Evolutionary conservation across 768 basidiomycete genomes (phyloP).

Genomic region (Saitozyma podzolica): DNA sequence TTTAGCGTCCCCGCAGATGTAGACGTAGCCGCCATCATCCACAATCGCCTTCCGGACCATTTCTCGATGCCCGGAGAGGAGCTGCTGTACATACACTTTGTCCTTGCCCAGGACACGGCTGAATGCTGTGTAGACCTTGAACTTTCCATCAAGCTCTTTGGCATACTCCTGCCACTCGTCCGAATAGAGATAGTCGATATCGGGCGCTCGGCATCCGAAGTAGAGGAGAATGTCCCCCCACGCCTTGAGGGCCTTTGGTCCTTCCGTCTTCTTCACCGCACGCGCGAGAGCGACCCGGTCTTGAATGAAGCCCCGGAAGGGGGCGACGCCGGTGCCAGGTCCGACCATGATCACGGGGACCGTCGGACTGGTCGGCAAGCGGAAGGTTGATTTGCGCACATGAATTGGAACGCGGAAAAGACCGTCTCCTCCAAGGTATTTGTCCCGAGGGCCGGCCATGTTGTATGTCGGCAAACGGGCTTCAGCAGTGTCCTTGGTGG

Average conservation of each 20-base stretch:
- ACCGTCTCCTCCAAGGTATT: not conserved
- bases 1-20: too few relatives aligned
- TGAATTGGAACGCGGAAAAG: not conserved
- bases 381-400: not conserved
- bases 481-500: too few relatives aligned
- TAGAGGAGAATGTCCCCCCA: too few relatives aligned
- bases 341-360: constrained; percentile 8
- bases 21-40: not conserved
- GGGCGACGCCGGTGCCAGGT: constrained; percentile 2
- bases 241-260: too few relatives aligned
- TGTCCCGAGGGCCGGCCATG: not conserved
- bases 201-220: too few relatives aligned
- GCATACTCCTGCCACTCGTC: too few relatives aligned
- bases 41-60: not conserved
- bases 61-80: not conserved
- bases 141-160: not conserved
- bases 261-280: not conserved
- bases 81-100: constrained; percentile 3
- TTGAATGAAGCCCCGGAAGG: not conserved
- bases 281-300: not conserved
- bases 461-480: not conserved
- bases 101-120: not conserved
- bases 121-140: constrained; percentile 1
- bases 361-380: constrained; percentile 1
- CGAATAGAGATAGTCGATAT: too few relatives aligned